Base-by-base conservation (phyloP, 2,329 filamentous ascomycete species). In the Aspergillus puulaauensis region DNA sequence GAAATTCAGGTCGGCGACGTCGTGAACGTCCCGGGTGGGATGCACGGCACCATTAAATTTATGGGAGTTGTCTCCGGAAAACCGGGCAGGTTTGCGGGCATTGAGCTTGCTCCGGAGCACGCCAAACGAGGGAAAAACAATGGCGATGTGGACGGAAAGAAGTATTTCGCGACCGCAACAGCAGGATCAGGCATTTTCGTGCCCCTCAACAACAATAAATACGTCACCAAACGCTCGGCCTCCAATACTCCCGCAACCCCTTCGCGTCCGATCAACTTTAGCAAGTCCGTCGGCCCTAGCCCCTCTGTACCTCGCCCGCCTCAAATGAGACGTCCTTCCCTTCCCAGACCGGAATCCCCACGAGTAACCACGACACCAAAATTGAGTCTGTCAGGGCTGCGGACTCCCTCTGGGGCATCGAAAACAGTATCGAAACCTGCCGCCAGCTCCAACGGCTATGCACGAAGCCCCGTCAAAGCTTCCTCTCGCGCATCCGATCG, bases 151-250 rank as follows among this genome's bases (percentile, higher is more conserved):
- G 93, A 98, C 66, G 95, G 93, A 41, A 80, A 79, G 58, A 80
- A 79, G 56, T 99, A 99, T 77, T 99, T 99, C 73, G 82, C 81
- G 37, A 96, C 95, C 11, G 83, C 83, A 3, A 77, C 88, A 21
- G 85, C 90, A 0, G 91, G 91, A 61, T 87, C 95, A 2, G 95
- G 95, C 60, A 98, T 99, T 69, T 99, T 99, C 72, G 83, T 99
- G 14, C 95, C 95, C 3, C 79, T 95, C 15, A 86, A 88, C 72
- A 95, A 96, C 73, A 90, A 90, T 35, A 82, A 75, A 63, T 77
- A 76, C 60, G 72, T 77, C 83, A 70, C 90, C 84, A 74, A 88
- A 86, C 70, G 84, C 8, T 59, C 64, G 3, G 55, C 51, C 27
- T 61, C 60, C 39, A 63, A 59, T 24, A 63, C 64, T 15, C 90